A percentile compares a stretch with the other conserved stretches of the same genome.
Conservation (phyloP, 2,329 filamentous ascomycete species). For the Orbilia blumenaviensis region DNA sequence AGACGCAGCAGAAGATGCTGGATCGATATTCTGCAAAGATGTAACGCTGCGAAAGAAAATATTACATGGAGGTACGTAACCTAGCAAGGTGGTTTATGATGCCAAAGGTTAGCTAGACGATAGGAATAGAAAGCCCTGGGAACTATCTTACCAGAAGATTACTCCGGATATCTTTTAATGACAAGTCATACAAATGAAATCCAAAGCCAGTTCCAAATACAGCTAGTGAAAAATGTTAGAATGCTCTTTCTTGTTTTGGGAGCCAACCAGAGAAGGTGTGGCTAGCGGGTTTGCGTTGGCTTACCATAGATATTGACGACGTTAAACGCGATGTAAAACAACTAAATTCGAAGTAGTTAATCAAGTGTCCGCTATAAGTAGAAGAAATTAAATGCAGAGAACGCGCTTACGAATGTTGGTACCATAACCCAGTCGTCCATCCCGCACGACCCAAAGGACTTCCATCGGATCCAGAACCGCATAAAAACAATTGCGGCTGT, state of each 20-base stretch:
- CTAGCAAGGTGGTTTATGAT: not conserved
- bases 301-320: conserved; percentile 30
- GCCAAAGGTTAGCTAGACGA: not conserved
- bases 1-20: conserved; percentile 38
- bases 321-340: conserved; percentile 20
- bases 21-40: conserved; percentile 41
- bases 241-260: not conserved
- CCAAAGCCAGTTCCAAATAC: conserved; percentile 37
- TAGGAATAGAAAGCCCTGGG: too few relatives aligned
- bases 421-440: conserved; percentile 42
- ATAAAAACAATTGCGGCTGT: not conserved
- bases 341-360: not conserved
- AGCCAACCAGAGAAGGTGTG: too few relatives aligned
- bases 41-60: conserved; percentile 23
- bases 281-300: too few relatives aligned
- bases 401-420: conserved; percentile 20
- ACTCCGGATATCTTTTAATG: conserved; percentile 3
- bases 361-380: not conserved
- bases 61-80: conserved; percentile 41
- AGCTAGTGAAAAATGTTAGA: not conserved
- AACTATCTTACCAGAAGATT: conserved; percentile 11
- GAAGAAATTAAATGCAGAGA: not conserved
- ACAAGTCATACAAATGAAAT: conserved; percentile 30
- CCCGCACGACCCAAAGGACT: conserved; percentile 1
- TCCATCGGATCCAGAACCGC: conserved; percentile 28